These are phyloP conservation scores for Malus sylvestris DNA, from an alignment of 306 rosid species.

Conservation along the genomic window DNA sequence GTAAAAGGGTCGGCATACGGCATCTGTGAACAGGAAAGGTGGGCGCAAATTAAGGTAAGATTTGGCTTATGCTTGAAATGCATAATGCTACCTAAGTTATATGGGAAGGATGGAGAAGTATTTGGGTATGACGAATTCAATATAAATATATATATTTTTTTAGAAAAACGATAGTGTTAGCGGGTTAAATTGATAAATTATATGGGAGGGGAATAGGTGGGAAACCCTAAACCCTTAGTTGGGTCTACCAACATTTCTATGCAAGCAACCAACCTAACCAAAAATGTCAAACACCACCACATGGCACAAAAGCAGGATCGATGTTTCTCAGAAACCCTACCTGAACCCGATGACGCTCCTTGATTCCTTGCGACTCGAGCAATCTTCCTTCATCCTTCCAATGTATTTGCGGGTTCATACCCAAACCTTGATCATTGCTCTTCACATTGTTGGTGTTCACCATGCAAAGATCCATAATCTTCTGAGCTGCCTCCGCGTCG, in stretches of 20 bases:
- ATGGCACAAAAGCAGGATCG: neutral
- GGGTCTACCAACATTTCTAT: neutral
- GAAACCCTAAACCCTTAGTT: neutral
- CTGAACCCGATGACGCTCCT: slow-evolving; percentile 53
- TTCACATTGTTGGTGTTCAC: slow-evolving; percentile 2
- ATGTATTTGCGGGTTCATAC: neutral
- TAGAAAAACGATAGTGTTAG: no score
- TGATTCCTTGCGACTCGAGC: slow-evolving; percentile 5
- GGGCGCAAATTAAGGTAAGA: no score
- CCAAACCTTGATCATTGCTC: neutral
- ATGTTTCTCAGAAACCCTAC: slow-evolving; percentile 25
- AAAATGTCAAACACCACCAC: neutral
- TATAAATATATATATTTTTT: no score
- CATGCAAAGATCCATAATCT: slow-evolving; percentile 57
- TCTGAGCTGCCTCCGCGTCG: slow-evolving; percentile 63
- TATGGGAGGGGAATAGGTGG: no score
- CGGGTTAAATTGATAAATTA: no score
- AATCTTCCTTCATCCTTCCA: slow-evolving; percentile 13
- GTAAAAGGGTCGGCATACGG: neutral
- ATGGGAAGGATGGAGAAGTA: no score
- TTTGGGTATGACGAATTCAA: no score
- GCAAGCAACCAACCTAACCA: neutral
- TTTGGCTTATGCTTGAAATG: no score
- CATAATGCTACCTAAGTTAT: no score
- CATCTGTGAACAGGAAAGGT: no score